Conservation (phyloP, 257 asterid species). For the Przewalskia tangutica region DNA sequence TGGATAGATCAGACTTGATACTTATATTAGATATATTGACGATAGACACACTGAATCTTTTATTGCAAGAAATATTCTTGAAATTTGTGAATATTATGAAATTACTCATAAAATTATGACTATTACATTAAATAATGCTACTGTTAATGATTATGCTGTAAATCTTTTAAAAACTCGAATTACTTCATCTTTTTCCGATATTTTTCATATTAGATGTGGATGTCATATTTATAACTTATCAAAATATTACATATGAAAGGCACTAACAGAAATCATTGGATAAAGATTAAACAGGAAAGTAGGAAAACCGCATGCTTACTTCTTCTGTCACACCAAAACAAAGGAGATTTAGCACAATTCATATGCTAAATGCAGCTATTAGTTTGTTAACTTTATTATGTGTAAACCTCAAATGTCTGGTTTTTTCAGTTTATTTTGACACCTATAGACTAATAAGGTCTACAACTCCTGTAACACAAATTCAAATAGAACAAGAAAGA, state of each 20-base stretch:
- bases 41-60: no score
- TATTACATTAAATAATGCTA: no score
- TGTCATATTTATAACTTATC: no score
- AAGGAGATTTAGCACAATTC: neutral
- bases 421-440: neutral
- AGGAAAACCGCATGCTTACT: neutral
- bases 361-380: neutral
- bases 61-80: no score
- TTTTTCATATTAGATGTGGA: no score
- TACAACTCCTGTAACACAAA: neutral
- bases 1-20: no score
- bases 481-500: neutral
- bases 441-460: neutral
- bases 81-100: no score
- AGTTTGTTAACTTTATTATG: neutral
- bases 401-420: neutral
- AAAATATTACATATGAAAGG: conserved; percentile 3
- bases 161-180: no score
- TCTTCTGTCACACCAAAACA: neutral
- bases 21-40: no score
- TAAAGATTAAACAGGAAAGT: neutral
- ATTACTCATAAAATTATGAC: no score
- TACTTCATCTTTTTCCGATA: no score
- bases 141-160: no score
- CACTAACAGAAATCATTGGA: neutral